phyloP scores from a whole-genome alignment of 2,329 filamentous ascomycete genomes.

The Colletotrichum sp. region DNA sequence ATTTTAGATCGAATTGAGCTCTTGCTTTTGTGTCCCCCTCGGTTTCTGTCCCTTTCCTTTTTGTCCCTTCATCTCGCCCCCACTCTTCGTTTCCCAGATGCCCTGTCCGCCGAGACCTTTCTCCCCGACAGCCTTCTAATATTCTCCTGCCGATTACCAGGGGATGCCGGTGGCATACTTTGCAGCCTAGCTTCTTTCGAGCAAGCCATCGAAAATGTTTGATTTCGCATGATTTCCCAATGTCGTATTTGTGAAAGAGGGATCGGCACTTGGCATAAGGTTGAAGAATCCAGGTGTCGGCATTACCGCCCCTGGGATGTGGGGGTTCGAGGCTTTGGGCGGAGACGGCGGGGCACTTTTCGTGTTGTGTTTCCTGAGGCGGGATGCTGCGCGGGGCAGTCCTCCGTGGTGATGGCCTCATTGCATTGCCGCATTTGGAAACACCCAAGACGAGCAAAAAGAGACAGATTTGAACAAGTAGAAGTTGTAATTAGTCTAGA shows the following conservation, averaged over 20 bases:
- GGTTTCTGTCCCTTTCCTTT: too few relatives aligned
- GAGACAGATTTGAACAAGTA: not conserved
- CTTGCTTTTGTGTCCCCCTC: not conserved
- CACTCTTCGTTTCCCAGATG: not conserved
- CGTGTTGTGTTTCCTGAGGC: not conserved
- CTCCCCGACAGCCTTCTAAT: not conserved
- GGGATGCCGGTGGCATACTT: not conserved
- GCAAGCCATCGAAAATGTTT: not conserved
- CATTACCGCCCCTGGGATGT: not conserved
- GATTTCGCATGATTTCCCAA: not conserved
- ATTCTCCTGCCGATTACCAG: not conserved
- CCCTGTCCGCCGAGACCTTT: not conserved
- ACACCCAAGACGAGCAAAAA: not conserved
- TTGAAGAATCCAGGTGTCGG: not conserved
- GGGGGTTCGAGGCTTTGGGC: not conserved
- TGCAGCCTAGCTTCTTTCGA: fast-evolving
- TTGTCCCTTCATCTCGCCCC: not conserved
- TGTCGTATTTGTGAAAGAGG: not conserved
- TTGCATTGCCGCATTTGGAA: fast-evolving
- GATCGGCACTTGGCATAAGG: not conserved
- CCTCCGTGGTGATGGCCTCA: not conserved
- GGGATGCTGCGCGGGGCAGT: not conserved
- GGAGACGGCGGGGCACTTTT: not conserved
- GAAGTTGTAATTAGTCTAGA: not conserved
- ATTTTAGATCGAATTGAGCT: not conserved